Base-by-base conservation (phyloP, 2,329 filamentous ascomycete species). In the Cladosporium sp. region DNA sequence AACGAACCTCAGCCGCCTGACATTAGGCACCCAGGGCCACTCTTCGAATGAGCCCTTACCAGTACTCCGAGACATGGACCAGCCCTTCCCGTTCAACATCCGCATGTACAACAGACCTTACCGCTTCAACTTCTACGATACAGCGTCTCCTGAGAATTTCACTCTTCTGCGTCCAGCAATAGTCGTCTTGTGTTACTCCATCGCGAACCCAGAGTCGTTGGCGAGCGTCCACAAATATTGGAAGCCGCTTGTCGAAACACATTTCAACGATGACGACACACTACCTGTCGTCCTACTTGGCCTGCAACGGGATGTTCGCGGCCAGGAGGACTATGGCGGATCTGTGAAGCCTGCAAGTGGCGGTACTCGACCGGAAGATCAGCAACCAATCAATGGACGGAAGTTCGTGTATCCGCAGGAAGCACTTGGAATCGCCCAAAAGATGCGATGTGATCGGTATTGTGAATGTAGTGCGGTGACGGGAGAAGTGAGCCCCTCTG, bases 391-490 rank as follows among this genome's bases (percentile, higher is more conserved):
- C 21, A 70, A 71, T 68, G 72, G 76, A 74, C 54, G 76, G 70
- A 77, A 73, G 70, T 80, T 76, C 51, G 82, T 85, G 68, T 76
- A 86, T 83, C 78, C 83, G 72, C 75, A 86, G 54, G 81, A 83
- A 69, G 82, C 77, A 2, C 56, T 83, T 7, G 73, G 75, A 16
- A 69, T 85, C 7, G 86, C 86, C 18, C 85, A 87, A 69, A 83
- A 86, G 69, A 83, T 88, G 76, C 79, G 85, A 26, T 86, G 83
- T 73, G 86, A 89, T 78, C 78, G 81, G 39, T 89, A 89, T 75
- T 86, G 85, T 3, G 86, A 89, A 72, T 89, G 86, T 69, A 87
- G 85, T 67, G 86, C 86, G 48, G 43, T 84, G 46, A 88, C 86
- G 6, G 86, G 86, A 3, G 74, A 76, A 51, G 70, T 71, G 49